Evolutionary conservation across 1,284 basidiomycete species (phyloP), one percentile per base, ranked within the genome.

Genomic region (Kalmanozyma brasiliensis): DNA sequence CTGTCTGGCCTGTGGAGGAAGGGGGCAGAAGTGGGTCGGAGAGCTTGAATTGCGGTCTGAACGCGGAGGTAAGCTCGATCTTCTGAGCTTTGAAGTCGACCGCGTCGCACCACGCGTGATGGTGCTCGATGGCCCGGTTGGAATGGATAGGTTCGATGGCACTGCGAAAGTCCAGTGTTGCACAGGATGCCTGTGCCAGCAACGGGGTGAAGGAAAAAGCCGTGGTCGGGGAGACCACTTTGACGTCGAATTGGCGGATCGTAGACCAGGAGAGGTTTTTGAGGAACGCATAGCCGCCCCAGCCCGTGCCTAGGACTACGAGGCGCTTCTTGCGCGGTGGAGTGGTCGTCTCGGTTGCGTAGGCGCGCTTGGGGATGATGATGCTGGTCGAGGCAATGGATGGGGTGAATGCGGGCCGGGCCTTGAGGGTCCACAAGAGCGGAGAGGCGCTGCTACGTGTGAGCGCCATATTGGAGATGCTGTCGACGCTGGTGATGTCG

Each of bases 231-330:
- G 48, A 48, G 17, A 76, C 37, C 9, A 69, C 49, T 45, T 53
- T 52, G 48, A 64, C 49, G 29, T 73, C 63, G 45, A 74, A 74
- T n/a, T 23, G 47, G 10, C 22, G 33, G 5, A 51, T 36, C 16
- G 26, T 58, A 0, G 35, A 1, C 23, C 24, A 36, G 0, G 47
- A 41, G 22, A 73, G 52, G 7, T 42, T 32, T 32, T 73, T 73
- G 40, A 74, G 63, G 13, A 74, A 56, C 10, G 72, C 37, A 76
- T 91, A 92, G 0, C 91, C 91, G 55, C 89, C 91, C 91, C 91
- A 93, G 20, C 91, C 91, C 8, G 89, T 90, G 2, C 92, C 91
- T 1, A 93, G 84, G 56, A 93, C 89, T n/a, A 93, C 88, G 22
- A 93, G 85, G 30, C 87, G 86, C 64, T 89, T 86, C 72, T 88